These are phyloP conservation scores for Monosporascus sp. DNA, from an alignment of 2,329 filamentous ascomycete genomes.

Conservation along the genomic window DNA sequence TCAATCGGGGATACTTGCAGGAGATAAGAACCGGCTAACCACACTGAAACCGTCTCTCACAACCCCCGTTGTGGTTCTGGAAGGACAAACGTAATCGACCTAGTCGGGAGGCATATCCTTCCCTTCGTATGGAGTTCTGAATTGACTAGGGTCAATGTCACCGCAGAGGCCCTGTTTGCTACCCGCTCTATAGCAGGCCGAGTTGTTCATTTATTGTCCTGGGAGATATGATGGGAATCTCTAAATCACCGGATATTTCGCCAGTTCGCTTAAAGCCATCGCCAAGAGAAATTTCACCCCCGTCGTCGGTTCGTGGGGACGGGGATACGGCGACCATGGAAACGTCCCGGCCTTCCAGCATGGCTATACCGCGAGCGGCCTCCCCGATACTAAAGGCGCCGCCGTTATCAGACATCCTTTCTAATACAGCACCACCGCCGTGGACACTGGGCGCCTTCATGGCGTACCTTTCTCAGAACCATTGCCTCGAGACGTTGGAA, in stretches of 20 bases:
- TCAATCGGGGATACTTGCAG: slow-evolving; percentile 14
- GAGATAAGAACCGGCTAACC: slow-evolving; percentile 12
- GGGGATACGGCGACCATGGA: slow-evolving; percentile 40
- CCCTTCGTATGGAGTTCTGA: slow-evolving; percentile 16
- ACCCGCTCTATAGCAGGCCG: slow-evolving; percentile 16
- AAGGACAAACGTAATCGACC: slow-evolving; percentile 9
- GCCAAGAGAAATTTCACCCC: slow-evolving; percentile 37
- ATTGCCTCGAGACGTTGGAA: slow-evolving; percentile 92
- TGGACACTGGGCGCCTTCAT: slow-evolving; percentile 92
- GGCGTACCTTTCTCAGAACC: slow-evolving; percentile 93
- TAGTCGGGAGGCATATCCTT: slow-evolving; percentile 8
- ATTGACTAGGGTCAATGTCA: slow-evolving; percentile 13
- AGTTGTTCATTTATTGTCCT: slow-evolving; percentile 12
- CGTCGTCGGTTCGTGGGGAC: slow-evolving; percentile 41
- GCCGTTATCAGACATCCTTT: slow-evolving; percentile 79
- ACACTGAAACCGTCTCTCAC: slow-evolving; percentile 5
- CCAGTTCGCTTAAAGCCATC: slow-evolving; percentile 38
- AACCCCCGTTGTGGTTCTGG: not conserved
- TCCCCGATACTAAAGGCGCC: slow-evolving; percentile 48
- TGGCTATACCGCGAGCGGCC: slow-evolving; percentile 34
- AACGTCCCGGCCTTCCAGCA: slow-evolving; percentile 44
- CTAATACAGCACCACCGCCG: slow-evolving; percentile 78
- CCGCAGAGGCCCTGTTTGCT: slow-evolving; percentile 19
- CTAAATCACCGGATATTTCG: slow-evolving; percentile 39
- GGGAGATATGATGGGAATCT: slow-evolving; percentile 39